These are phyloP conservation scores for Malus asiatica DNA, from an alignment of 306 rosid species.

Conservation along the genomic window DNA sequence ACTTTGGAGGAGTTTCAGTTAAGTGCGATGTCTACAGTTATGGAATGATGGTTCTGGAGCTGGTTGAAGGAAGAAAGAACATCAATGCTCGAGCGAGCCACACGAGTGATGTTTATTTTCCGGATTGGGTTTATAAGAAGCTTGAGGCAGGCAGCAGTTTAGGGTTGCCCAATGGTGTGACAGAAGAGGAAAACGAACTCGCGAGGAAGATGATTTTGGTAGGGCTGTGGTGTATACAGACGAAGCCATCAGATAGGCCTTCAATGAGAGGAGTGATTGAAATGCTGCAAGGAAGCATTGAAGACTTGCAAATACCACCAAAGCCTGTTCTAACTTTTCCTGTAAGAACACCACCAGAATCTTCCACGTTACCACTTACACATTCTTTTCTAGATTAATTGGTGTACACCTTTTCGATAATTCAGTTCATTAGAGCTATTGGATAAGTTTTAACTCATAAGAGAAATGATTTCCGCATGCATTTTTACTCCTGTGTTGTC, in stretches of 20 bases:
- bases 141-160: slow-evolving; percentile 6
- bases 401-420: no score
- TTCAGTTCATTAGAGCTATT: no score
- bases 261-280: slow-evolving; percentile 43
- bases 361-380: not conserved
- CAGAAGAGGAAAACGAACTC: slow-evolving; percentile 11
- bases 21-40: slow-evolving; percentile 42
- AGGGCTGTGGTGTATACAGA: slow-evolving; percentile 46
- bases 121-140: slow-evolving; percentile 20
- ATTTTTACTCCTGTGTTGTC: no score
- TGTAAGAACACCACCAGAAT: slow-evolving; percentile 16
- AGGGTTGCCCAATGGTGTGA: not conserved
- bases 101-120: slow-evolving; percentile 29
- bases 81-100: not conserved
- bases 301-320: slow-evolving; percentile 31
- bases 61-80: slow-evolving; percentile 32
- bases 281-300: slow-evolving; percentile 35
- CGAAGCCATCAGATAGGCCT: slow-evolving; percentile 26
- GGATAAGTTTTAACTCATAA: no score
- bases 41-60: slow-evolving; percentile 45
- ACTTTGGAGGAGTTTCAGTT: slow-evolving; percentile 30
- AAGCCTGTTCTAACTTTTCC: slow-evolving; percentile 22
- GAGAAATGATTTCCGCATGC: no score
- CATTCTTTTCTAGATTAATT: not conserved
- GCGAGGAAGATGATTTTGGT: slow-evolving; percentile 33